Conservation (phyloP, 345 rosid genomes). For the Eucalyptus brandiana region DNA sequence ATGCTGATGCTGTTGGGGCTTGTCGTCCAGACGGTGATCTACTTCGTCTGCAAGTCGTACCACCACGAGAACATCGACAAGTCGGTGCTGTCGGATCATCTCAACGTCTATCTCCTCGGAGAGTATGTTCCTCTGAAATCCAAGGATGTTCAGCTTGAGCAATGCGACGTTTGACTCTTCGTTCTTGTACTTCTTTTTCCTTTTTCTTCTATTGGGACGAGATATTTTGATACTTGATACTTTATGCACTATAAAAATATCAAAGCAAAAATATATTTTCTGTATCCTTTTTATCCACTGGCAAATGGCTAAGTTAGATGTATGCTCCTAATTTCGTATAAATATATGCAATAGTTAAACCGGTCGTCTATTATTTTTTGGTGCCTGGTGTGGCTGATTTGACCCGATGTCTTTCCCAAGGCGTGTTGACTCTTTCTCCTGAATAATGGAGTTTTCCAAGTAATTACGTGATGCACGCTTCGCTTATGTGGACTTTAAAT, state of each 20-base stretch:
- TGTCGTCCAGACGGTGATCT: slow-evolving; percentile 32
- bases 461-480: background rate
- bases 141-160: slow-evolving; percentile 39
- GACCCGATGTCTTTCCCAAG: background rate
- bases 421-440: background rate
- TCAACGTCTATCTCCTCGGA: slow-evolving; percentile 31
- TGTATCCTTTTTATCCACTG: background rate
- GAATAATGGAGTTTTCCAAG: background rate
- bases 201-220: background rate
- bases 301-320: background rate
- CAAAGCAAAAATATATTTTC: background rate
- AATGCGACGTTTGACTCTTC: background rate
- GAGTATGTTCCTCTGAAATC: slow-evolving; percentile 39
- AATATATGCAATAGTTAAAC: background rate
- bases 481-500: background rate
- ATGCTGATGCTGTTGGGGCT: slow-evolving; percentile 18
- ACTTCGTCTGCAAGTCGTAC: slow-evolving; percentile 52
- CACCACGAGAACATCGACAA: slow-evolving; percentile 34
- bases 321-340: background rate
- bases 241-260: background rate
- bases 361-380: background rate
- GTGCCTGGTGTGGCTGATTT: background rate
- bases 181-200: background rate
- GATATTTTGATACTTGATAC: background rate
- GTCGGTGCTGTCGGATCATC: slow-evolving; percentile 39